Base-by-base conservation (phyloP, 2,329 filamentous ascomycete species). In the Colletotrichum magnum region DNA sequence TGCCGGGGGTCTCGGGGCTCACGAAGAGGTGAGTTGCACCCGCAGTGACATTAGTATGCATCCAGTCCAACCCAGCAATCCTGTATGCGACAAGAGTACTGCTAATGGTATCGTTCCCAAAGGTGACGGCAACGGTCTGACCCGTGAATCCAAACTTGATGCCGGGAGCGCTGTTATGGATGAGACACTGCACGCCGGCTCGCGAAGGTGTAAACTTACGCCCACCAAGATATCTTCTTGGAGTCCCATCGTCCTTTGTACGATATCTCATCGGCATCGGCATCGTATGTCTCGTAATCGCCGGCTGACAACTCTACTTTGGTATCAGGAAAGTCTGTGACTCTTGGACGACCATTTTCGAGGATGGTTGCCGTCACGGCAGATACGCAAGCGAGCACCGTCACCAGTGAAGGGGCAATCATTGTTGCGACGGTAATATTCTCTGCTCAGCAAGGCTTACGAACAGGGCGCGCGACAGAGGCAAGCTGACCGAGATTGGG, bases 211-310 rank as follows among this genome's bases (percentile, higher is more conserved):
- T 13, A 45, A 16, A 83, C 85, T 78, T 78, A 87, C 85, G 85
- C 87, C 87, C 86, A 89, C 85, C 86, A 90, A 2, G 86, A 90
- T 56, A 89, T 83, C 71, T 87, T 82, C 72, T 87, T 84, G 41
- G 84, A 87, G 74, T 90, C 88, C 88, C 88, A 91, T 67, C 88
- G 81, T 5, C 88, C 89, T 74, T 90, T 89, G 80, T 90, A 91
- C 0, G 86, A 86, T 10, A 91, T 80, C 73, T 90, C 87, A 1
- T 82, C 76, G 2, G 86, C 82, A 74, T 86, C 81, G 4, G 87
- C 82, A 4, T 80, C 77, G 71, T 88, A 90, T 1, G 80, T 86
- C 36, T 76, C 81, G 41, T 81, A 79, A 3, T 75, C 71, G 54
- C 79, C 78, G 16, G 71, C 69, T 10, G 75, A 73, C 2, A 73